Evolutionary conservation across 2,329 filamentous ascomycete genomes (phyloP).

Genomic region (Blastomyces emzantsi): DNA sequence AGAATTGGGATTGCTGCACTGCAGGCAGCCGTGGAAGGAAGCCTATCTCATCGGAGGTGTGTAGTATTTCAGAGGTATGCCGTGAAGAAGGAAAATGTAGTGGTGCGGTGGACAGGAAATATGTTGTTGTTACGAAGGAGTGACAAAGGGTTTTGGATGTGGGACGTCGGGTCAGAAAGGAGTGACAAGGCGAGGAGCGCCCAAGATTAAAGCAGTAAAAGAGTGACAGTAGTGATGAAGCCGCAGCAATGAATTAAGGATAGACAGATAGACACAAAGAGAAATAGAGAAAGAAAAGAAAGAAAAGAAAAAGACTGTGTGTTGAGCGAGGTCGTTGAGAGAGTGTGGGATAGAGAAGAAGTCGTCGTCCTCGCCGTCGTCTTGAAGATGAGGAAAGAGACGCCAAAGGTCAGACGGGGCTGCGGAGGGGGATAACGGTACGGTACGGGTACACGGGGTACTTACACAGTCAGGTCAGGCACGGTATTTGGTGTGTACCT

Average conservation of each 20-base stretch:
- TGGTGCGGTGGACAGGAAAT: constrained; percentile 15
- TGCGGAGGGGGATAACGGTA: not conserved
- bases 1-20: constrained; percentile 14
- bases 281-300: constrained; percentile 18
- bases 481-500: not conserved
- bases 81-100: not conserved
- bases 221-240: constrained; percentile 13
- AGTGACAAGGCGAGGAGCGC: constrained; percentile 8
- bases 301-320: constrained; percentile 17
- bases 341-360: not conserved
- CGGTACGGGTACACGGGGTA: not conserved
- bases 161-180: constrained; percentile 15
- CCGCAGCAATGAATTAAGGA: constrained; percentile 11
- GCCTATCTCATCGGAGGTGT: constrained; percentile 16
- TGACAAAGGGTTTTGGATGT: constrained; percentile 4
- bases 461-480: not conserved
- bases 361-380: not conserved
- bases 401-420: not conserved
- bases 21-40: constrained; percentile 15
- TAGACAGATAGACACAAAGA: constrained; percentile 16
- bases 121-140: constrained; percentile 15
- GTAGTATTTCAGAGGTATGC: constrained; percentile 9
- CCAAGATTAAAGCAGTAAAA: constrained; percentile 18
- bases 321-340: constrained; percentile 3
- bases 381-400: not conserved